Percentiles rank a stretch among this genome's conserved stretches.
Evolutionary conservation across 805 yeast species (phyloP).

Genomic region (Kodamaea kaohsiungensis): DNA sequence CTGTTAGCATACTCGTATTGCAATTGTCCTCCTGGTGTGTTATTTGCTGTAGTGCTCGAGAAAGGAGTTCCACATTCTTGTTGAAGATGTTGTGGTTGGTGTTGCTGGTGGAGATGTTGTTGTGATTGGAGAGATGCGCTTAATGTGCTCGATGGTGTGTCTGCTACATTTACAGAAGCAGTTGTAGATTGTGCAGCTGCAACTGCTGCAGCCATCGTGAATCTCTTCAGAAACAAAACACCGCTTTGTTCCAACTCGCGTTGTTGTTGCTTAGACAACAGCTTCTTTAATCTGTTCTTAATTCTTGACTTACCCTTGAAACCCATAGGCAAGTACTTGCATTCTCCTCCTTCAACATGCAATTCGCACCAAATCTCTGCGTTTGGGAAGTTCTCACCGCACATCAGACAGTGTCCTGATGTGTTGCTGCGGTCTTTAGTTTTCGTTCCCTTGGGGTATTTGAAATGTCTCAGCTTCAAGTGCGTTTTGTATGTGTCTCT

Average conservation of each 20-base stretch:
- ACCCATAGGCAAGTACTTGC: slow-evolving; percentile 45
- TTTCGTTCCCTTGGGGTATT: slow-evolving; percentile 56
- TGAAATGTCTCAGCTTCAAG: slow-evolving; percentile 56
- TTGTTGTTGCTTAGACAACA: slow-evolving; percentile 28
- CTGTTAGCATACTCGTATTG: slow-evolving; percentile 10
- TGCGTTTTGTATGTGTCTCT: slow-evolving; percentile 62
- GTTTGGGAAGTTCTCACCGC: slow-evolving; percentile 49
- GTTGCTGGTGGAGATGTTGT: slow-evolving; percentile 8
- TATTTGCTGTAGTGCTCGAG: slow-evolving; percentile 2
- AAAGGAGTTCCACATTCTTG: slow-evolving; percentile 5
- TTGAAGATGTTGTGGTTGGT: background rate
- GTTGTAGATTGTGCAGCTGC: slow-evolving; percentile 15
- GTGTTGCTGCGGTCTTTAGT: slow-evolving; percentile 44
- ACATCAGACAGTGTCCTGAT: slow-evolving; percentile 55
- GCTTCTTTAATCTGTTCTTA: slow-evolving; percentile 43
- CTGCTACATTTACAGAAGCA: background rate
- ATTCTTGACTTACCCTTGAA: slow-evolving; percentile 46
- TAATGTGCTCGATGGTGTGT: background rate
- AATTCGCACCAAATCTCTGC: slow-evolving; percentile 53
- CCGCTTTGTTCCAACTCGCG: slow-evolving; percentile 16
- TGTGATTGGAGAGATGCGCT: background rate
- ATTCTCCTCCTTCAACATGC: slow-evolving; percentile 52
- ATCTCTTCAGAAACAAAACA: slow-evolving; percentile 12
- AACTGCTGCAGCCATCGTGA: slow-evolving; percentile 18
- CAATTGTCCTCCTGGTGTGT: background rate